Conservation (phyloP, 1,284 basidiomycete genomes). For the Austropuccinia psidii region DNA sequence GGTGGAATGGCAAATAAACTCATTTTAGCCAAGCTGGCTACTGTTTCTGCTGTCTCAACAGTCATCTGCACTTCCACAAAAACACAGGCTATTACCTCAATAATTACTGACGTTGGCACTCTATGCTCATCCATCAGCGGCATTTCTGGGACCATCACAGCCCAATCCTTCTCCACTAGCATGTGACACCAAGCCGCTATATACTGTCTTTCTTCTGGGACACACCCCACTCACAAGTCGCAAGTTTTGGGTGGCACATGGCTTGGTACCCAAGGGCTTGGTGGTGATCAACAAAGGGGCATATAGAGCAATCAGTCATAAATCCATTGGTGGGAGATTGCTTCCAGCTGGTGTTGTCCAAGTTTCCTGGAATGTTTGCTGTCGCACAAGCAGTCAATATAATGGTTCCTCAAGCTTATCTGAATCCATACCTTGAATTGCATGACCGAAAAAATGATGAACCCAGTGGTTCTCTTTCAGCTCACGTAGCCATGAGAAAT, state of each 20-base stretch:
- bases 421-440: too few relatives aligned
- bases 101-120: conserved; percentile 11
- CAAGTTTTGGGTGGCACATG: conserved; percentile 92
- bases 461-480: neutral
- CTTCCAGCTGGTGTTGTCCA: conserved; percentile 82
- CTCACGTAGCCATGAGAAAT: too few relatives aligned
- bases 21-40: conserved; percentile 95
- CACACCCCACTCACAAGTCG: conserved; percentile 48
- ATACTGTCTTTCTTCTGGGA: conserved; percentile 15
- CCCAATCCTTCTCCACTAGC: neutral
- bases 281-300: conserved; percentile 85
- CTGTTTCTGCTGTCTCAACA: conserved; percentile 89
- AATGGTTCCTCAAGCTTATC: conserved; percentile 48
- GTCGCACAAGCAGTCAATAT: conserved; percentile 88
- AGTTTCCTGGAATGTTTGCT: conserved; percentile 80
- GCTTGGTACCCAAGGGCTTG: conserved; percentile 74
- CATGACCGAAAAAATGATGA: too few relatives aligned
- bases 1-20: conserved; percentile 99
- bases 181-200: neutral
- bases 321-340: conserved; percentile 79
- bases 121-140: neutral
- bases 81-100: neutral
- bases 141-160: neutral
- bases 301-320: conserved; percentile 68
- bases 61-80: conserved; percentile 61